Conservation (phyloP, 1,284 basidiomycete species). For the Cutaneotrichosporon sp. region DNA sequence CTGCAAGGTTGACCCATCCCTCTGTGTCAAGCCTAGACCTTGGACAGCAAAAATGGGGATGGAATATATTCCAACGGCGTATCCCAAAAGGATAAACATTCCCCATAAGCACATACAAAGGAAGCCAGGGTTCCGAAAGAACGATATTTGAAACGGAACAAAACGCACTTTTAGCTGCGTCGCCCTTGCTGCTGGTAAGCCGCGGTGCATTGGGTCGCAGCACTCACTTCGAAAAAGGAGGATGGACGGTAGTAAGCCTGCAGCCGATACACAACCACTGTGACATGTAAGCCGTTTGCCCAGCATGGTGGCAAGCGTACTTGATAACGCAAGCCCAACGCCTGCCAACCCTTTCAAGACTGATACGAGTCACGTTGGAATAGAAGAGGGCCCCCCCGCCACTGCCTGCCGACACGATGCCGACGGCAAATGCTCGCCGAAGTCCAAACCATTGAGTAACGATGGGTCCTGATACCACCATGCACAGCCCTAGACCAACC, state of each 20-base stretch:
- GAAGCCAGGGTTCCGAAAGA: conserved; percentile 33
- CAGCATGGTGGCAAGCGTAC: not conserved
- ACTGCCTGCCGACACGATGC: conserved; percentile 35
- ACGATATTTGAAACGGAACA: conserved; percentile 29
- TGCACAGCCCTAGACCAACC: conserved; percentile 26
- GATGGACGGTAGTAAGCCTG: conserved; percentile 42
- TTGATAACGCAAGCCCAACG: conserved; percentile 34
- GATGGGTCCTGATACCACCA: conserved; percentile 16
- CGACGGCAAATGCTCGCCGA: conserved; percentile 21
- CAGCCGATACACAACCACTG: conserved; percentile 43
- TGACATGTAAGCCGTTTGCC: conserved; percentile 24
- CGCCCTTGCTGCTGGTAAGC: conserved; percentile 18
- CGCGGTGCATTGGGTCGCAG: not conserved
- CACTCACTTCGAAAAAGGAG: conserved; percentile 16
- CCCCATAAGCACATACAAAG: conserved; percentile 37
- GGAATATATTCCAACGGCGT: conserved; percentile 49
- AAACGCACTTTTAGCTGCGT: conserved; percentile 24
- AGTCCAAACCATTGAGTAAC: conserved; percentile 20
- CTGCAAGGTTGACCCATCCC: conserved; percentile 45
- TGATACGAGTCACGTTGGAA: conserved; percentile 38
- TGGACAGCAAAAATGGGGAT: conserved; percentile 47
- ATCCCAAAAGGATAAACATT: conserved; percentile 37
- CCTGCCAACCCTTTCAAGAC: conserved; percentile 34
- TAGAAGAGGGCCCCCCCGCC: conserved; percentile 44
- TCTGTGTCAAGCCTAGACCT: conserved; percentile 47